These are phyloP conservation scores for Casuarina glauca DNA, from an alignment of 306 rosid species.

Conservation along the genomic window DNA sequence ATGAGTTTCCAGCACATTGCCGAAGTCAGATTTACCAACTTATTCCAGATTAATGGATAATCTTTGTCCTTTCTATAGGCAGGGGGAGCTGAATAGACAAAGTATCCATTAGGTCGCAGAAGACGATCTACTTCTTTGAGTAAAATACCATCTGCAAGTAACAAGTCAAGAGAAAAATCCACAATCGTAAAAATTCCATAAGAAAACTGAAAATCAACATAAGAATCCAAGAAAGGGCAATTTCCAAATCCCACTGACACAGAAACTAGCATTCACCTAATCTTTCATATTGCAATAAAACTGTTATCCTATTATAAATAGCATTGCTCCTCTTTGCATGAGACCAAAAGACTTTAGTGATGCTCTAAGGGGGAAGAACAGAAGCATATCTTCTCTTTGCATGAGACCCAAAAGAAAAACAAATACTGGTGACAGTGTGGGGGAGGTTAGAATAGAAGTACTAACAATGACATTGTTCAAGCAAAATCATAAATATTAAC, in stretches of 20 bases:
- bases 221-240: not conserved
- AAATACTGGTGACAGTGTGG: too few relatives aligned
- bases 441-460: not conserved
- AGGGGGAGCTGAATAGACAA: constrained; percentile 92
- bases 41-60: constrained; percentile 80
- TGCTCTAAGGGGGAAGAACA: too few relatives aligned
- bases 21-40: constrained; percentile 70
- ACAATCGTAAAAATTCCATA: constrained; percentile 6
- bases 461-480: not conserved
- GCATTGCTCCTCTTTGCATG: not conserved
- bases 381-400: not conserved
- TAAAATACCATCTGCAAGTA: constrained; percentile 78
- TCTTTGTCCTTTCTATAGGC: constrained; percentile 75
- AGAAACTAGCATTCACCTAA: not conserved
- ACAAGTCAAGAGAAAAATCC: constrained; percentile 7
- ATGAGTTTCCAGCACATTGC: constrained; percentile 98
- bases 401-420: not conserved
- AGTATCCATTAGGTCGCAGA: constrained; percentile 76
- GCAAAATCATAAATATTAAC: not conserved
- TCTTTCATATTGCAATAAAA: not conserved
- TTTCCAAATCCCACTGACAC: not conserved
- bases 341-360: too few relatives aligned
- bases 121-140: constrained; percentile 81
- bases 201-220: constrained; percentile 7
- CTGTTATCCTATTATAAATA: not conserved